Evolutionary conservation across 2,329 filamentous ascomycete genomes (phyloP), one percentile per base, ranked within the genome.

Genomic region (Diaporthe eres): DNA sequence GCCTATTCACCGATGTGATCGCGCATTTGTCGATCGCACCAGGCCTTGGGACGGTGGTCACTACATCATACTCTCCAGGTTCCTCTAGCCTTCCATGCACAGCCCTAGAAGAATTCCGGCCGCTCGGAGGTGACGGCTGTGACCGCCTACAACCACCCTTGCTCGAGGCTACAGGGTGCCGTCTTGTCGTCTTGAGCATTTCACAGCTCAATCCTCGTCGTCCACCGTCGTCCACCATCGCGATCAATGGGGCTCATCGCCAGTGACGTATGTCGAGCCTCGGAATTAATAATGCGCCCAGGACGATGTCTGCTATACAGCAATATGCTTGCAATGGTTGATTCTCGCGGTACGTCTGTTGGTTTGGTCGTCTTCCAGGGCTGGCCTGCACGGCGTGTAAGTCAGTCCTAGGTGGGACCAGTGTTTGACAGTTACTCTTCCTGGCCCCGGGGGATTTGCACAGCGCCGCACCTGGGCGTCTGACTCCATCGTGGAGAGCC

Each of bases 391-490:
- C 47, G 71, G 47, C 58, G 71, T 73, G 47, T 55, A 55, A 73
- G 71, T 47, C 47, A 47, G 47, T 53, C 63, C 31, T 19, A 37
- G 47, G 71, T 55, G 58, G 71, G 58, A 55, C 71, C 49, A 51
- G n/a, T 49, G 34, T 28, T 61, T 63, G 55, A 51, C 53, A 58
- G 25, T 61, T 42, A 47, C 55, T 57, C 34, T 39, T 51, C n/a
- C 70, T 72, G 71, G 37, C n/a, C 58, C 57, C 22, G 57, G 71
- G 71, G 71, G 57, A 72, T 51, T 63, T 72, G 31, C 71, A 72
- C 71, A 37, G 71, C 57, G 47, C 42, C 70, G 71, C 71, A 53
- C 19, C 49, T 49, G 49, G 58, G 31, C 57, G 49, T 39, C 31
- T 58, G 44, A 53, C 44, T 53, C 57, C 71, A 72, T 72, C 57